phyloP scores from a whole-genome alignment of 305 asterid species.

The Andrographis paniculata region DNA sequence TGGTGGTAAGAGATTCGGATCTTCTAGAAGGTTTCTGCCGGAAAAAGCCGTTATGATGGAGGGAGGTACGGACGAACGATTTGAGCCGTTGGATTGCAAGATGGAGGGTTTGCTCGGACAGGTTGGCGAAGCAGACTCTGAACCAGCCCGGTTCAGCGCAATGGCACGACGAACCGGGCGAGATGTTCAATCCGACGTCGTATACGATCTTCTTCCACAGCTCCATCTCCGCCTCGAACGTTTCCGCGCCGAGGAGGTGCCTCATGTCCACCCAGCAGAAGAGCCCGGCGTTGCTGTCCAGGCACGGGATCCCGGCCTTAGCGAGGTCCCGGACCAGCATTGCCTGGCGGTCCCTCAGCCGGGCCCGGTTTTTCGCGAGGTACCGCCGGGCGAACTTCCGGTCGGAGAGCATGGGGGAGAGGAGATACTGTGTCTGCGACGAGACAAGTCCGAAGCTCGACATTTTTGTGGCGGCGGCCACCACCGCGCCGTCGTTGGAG shows the following conservation, averaged over 20 bases:
- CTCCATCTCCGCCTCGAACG: conserved; percentile 63
- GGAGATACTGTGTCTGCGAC: conserved; percentile 69
- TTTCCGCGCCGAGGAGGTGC: conserved; percentile 33
- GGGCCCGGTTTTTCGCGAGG: conserved; percentile 37
- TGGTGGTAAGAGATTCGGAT: conserved; percentile 27
- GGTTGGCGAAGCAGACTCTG: conserved; percentile 74
- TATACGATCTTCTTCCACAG: conserved; percentile 77
- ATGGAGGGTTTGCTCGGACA: conserved; percentile 56
- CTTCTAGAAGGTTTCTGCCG: too few relatives aligned
- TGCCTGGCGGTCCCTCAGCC: conserved; percentile 51
- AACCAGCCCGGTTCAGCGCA: conserved; percentile 85
- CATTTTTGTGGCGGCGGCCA: conserved; percentile 79
- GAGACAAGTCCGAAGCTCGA: conserved; percentile 81
- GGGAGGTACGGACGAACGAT: conserved; percentile 28
- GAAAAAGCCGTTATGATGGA: too few relatives aligned
- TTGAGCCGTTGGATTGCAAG: conserved; percentile 42
- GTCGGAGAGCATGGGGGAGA: conserved; percentile 69
- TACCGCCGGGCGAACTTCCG: conserved; percentile 37
- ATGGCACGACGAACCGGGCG: conserved; percentile 87
- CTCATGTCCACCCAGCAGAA: conserved; percentile 93
- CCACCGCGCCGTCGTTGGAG: conserved; percentile 53
- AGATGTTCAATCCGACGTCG: conserved; percentile 69
- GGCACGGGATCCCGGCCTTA: conserved; percentile 41
- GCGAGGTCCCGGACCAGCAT: conserved; percentile 44
- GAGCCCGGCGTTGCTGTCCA: conserved; percentile 68